Evolutionary conservation across 192 early-diverging fungal species (phyloP).

Genomic region (Coemansia sp.): DNA sequence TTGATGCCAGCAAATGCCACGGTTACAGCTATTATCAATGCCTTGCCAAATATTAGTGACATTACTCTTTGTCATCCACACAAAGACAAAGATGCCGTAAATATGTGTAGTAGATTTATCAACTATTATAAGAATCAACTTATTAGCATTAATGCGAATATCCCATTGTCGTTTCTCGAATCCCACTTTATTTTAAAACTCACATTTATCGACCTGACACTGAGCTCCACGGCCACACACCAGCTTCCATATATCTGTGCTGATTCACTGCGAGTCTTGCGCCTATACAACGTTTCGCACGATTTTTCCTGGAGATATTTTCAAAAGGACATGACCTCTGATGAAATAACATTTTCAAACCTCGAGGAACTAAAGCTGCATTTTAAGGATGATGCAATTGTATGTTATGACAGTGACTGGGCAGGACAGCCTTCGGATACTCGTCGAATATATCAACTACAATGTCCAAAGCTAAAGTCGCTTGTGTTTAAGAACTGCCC

Average conservation of each 20-base stretch:
- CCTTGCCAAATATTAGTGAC: neutral
- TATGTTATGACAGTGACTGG: neutral
- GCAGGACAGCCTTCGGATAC: neutral
- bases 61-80: neutral
- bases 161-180: neutral
- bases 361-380: neutral
- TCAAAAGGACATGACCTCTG: constrained; percentile 3
- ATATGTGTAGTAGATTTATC: neutral
- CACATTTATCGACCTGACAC: neutral
- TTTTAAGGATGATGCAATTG: neutral
- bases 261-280: neutral
- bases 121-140: neutral
- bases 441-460: neutral
- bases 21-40: neutral
- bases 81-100: neutral
- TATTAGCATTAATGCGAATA: neutral
- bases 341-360: neutral
- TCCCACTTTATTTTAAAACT: neutral
- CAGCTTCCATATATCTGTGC: neutral
- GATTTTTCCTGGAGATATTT: neutral
- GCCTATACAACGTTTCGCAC: neutral
- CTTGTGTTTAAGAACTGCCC: neutral
- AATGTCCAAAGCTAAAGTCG: neutral
- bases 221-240: neutral
- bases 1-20: neutral